Conservation (phyloP, 2,329 filamentous ascomycete genomes). For the Dactylellina cionopaga region DNA sequence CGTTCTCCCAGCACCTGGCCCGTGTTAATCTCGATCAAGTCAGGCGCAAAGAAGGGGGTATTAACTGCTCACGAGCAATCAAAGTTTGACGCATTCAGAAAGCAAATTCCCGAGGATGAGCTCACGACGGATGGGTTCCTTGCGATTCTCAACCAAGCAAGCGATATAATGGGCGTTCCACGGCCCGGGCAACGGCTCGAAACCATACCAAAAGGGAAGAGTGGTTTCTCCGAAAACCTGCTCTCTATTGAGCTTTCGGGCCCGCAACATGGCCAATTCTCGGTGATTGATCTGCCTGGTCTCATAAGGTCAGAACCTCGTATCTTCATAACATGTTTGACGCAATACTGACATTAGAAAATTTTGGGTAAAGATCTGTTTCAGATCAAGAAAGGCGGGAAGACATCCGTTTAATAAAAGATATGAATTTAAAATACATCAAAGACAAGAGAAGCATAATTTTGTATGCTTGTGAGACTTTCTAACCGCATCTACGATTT, state of each 20-base stretch:
- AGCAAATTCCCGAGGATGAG: conserved; percentile 41
- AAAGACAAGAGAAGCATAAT: conserved; percentile 44
- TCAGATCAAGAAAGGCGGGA: conserved; percentile 27
- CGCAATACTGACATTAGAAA: background rate
- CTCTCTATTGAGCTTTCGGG: conserved; percentile 26
- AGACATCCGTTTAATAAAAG: conserved; percentile 33
- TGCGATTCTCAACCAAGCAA: conserved; percentile 33
- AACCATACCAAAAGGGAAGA: background rate
- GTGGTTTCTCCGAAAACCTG: conserved; percentile 26
- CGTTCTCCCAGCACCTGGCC: conserved; percentile 57
- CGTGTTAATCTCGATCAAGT: conserved; percentile 53
- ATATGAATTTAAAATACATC: conserved; percentile 40
- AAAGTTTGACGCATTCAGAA: conserved; percentile 19
- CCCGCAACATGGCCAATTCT: conserved; percentile 37
- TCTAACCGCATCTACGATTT: background rate
- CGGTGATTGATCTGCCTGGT: conserved; percentile 29
- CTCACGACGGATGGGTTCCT: conserved; percentile 19
- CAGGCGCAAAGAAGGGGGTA: background rate
- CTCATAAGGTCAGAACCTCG: conserved; percentile 18
- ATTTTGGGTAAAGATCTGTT: conserved; percentile 1
- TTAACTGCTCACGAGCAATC: background rate
- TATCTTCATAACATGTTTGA: background rate
- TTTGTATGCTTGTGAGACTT: conserved; percentile 9
- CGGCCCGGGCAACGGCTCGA: background rate
- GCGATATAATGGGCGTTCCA: conserved; percentile 31